Conservation (phyloP, 345 rosid species). For the Citrus medica region DNA sequence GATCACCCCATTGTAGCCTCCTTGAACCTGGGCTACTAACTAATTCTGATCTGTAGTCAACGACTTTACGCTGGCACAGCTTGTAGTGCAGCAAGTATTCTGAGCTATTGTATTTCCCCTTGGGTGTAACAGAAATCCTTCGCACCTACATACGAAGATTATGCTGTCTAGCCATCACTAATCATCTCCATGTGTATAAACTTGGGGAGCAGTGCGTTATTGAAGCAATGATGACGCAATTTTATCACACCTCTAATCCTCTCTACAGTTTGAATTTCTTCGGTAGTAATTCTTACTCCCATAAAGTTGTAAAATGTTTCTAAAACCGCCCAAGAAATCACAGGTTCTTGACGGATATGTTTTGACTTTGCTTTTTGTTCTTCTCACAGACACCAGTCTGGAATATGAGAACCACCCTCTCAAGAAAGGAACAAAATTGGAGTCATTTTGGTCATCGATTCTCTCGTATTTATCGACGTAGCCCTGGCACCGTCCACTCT, state of each 20-base stretch:
- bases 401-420: slow-evolving; percentile 42
- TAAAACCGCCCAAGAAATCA: slow-evolving; percentile 29
- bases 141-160: neutral
- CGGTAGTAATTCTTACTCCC: slow-evolving; percentile 23
- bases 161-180: neutral
- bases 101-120: neutral
- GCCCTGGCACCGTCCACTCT: slow-evolving; percentile 18
- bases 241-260: slow-evolving; percentile 3
- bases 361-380: slow-evolving; percentile 14
- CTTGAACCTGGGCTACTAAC: neutral
- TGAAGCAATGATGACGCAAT: neutral
- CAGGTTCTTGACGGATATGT: slow-evolving; percentile 20
- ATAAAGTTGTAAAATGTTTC: slow-evolving; percentile 39
- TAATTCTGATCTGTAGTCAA: slow-evolving; percentile 9
- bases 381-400: slow-evolving; percentile 25
- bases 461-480: slow-evolving; percentile 3
- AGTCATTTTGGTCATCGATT: neutral
- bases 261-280: slow-evolving; percentile 16
- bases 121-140: neutral
- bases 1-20: neutral
- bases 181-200: slow-evolving; percentile 16
- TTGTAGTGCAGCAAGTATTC: neutral
- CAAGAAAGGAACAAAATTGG: slow-evolving; percentile 19
- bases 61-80: neutral
- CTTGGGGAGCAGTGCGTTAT: slow-evolving; percentile 9